phyloP scores from a whole-genome alignment of 257 asterid species.

The Asclepias syriaca region DNA sequence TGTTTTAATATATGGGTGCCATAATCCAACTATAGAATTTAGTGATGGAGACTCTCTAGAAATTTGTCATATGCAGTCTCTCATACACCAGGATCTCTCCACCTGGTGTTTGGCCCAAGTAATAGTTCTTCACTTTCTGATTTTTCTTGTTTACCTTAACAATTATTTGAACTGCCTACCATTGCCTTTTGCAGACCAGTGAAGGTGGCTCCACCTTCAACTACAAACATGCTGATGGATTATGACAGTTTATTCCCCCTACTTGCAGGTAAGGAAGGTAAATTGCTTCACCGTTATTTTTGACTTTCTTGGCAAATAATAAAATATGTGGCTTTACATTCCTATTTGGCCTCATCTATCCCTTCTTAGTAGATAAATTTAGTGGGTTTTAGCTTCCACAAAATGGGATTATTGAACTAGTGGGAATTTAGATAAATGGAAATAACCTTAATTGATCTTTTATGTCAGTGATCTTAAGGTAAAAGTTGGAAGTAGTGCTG shows the following conservation, averaged over 20 bases:
- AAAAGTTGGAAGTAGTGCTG: not conserved
- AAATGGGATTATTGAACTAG: not conserved
- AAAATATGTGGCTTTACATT: not conserved
- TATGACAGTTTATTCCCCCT: not conserved
- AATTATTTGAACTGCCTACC: not conserved
- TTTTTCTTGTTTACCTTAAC: not conserved
- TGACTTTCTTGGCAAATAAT: not conserved
- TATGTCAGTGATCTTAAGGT: not conserved
- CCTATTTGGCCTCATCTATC: not conserved
- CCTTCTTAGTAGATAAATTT: not conserved
- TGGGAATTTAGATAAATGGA: not conserved
- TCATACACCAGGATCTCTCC: not conserved
- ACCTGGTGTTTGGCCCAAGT: not conserved
- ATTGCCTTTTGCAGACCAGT: not conserved
- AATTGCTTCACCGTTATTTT: not conserved
- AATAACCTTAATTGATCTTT: not conserved
- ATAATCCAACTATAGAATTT: not conserved
- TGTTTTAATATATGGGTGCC: not conserved
- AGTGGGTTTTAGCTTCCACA: not conserved
- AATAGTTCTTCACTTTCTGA: not conserved
- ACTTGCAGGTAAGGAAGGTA: not conserved
- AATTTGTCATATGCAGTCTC: not conserved
- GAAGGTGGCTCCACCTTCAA: not conserved
- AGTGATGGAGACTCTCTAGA: not conserved
- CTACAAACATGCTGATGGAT: not conserved